Percentiles rank a stretch among this genome's conserved stretches.
Conservation (phyloP, 805 yeast species). For the Starmerella asiatica region DNA sequence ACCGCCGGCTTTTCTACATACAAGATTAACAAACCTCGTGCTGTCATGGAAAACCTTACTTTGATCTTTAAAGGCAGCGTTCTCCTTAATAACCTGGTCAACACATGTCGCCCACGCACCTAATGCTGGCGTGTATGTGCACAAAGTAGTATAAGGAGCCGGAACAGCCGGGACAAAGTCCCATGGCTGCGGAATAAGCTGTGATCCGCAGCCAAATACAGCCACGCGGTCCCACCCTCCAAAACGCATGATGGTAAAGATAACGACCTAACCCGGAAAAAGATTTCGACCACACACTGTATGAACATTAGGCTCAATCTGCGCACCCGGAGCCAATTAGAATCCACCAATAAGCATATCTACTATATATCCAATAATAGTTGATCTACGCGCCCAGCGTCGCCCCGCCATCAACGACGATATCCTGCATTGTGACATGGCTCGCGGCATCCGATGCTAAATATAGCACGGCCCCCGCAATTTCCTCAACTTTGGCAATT, state of each 20-base stretch:
- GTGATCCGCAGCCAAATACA: constrained; percentile 11
- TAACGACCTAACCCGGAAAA: not conserved
- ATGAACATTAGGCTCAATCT: not conserved
- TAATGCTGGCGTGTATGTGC: constrained; percentile 12
- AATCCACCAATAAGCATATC: not conserved
- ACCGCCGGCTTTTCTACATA: constrained; percentile 11
- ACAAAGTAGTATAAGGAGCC: constrained; percentile 9
- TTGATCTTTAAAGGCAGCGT: not conserved
- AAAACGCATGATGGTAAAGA: constrained; percentile 8
- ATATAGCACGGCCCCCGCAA: constrained; percentile 7
- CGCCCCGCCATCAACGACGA: constrained; percentile 17
- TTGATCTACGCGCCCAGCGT: constrained; percentile 7
- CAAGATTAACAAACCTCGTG: constrained; percentile 5
- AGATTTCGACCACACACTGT: too few relatives aligned
- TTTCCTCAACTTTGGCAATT: constrained; percentile 8
- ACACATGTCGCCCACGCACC: constrained; percentile 17
- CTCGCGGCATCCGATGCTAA: constrained; percentile 16
- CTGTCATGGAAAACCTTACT: not conserved
- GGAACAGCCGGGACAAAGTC: constrained; percentile 7
- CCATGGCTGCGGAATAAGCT: constrained; percentile 10
- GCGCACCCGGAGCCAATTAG: too few relatives aligned
- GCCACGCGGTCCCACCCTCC: constrained; percentile 15
- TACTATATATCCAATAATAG: not conserved
- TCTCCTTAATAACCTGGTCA: constrained; percentile 2
- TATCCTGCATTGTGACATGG: constrained; percentile 12